Base-by-base conservation (phyloP, 2,329 filamentous ascomycete genomes). In the Waltergamsia citrina region DNA sequence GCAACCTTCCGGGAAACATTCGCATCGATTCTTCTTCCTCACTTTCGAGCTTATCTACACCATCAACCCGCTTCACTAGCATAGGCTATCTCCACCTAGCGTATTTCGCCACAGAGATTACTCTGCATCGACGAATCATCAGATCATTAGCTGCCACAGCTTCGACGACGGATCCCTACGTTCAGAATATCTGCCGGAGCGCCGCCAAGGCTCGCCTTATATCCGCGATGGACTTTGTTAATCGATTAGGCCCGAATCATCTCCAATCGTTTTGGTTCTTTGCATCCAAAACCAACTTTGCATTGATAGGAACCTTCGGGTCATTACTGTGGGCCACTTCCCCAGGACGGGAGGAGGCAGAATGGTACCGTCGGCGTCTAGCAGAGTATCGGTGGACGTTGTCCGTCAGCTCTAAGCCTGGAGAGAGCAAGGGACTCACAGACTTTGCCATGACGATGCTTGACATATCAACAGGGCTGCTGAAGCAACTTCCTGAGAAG, bases 201-300 rank as follows among this genome's bases (percentile, higher is more conserved):
- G 90, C 90, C 4, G 90, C 90, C 34, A 95, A 95, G 56, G 93
- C 90, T 1, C 81, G 90, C 6, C 71, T 96, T 22, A 94, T 95
- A 51, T 93, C 85, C 16, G 87, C 88, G 42, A 94, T 96, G 84
- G 90, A 96, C 54, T 94, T 95, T 57, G 87, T 94, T 47, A 95
- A 95, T 59, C 81, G 90, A 1, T 73, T 96, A 21, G 86, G 83
- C 29, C 85, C 86, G 1, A 76, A 80, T 23, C 88, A 96, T 48
- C 70, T 95, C 20, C 78, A 81, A n/a, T 75, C 85, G 0, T 95
- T 95, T 60, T 96, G 90, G 90, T 88, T 84, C 52, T 90, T 88
- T 51, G 79, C 84, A 3, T 85, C 81, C 26, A 85, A 86, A 49
- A 84, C 83, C 24, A 94, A 94, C 58, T 95, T 96, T 59, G 88